Percentiles rank a stretch among this genome's conserved stretches.
These are phyloP conservation scores for Fusarium anguioides DNA, from an alignment of 2,329 filamentous ascomycete species.

Conservation along the genomic window DNA sequence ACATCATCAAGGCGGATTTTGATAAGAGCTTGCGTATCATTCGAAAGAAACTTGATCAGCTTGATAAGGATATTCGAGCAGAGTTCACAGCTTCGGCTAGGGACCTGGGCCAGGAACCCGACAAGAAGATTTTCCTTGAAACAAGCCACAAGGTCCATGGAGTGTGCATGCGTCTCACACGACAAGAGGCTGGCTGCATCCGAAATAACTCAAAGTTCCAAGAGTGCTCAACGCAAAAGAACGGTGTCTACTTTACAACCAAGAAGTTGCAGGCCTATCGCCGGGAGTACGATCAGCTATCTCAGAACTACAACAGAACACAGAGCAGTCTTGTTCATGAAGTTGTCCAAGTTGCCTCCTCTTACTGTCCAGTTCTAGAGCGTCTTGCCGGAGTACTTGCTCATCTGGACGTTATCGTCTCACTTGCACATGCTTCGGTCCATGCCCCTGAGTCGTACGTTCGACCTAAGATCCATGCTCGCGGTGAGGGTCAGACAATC, in stretches of 20 bases:
- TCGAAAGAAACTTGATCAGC: conserved; percentile 86
- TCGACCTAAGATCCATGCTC: conserved; percentile 87
- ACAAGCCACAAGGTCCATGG: conserved; percentile 91
- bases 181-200: conserved; percentile 91
- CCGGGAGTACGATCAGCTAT: conserved; percentile 92
- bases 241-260: conserved; percentile 98
- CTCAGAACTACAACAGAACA: conserved; percentile 93
- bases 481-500: conserved; percentile 87
- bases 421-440: conserved; percentile 91
- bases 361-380: conserved; percentile 93
- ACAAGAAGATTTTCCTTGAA: conserved; percentile 98
- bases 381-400: conserved; percentile 87
- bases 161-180: conserved; percentile 94
- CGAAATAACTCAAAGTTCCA: conserved; percentile 90
- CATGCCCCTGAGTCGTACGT: conserved; percentile 94
- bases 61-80: conserved; percentile 82
- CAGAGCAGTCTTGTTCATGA: conserved; percentile 92
- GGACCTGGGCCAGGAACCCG: conserved; percentile 90
- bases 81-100: conserved; percentile 82
- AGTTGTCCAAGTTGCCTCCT: conserved; percentile 91
- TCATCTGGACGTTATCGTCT: conserved; percentile 94
- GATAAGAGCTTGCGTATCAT: conserved; percentile 91
- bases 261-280: conserved; percentile 81
- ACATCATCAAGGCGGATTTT: conserved; percentile 98
- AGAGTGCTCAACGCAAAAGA: conserved; percentile 98